phyloP scores from a whole-genome alignment of 129 eudicot species.

The Escallonia rubra region DNA sequence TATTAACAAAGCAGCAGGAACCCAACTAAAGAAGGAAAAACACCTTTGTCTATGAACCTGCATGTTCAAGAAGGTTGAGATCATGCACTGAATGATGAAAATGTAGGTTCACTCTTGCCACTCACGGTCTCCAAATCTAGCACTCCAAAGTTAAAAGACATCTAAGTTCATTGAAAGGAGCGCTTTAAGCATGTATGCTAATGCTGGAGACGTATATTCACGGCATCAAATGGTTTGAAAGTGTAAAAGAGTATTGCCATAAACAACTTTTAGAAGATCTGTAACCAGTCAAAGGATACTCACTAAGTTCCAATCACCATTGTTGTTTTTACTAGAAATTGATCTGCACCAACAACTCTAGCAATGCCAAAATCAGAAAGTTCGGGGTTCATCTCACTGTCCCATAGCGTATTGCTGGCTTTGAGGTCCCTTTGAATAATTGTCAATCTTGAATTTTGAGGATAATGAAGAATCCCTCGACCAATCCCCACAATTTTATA shows the following conservation, averaged over 20 bases:
- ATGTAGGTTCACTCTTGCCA: conserved; percentile 1
- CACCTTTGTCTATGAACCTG: neutral
- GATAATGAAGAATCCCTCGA: conserved; percentile 28
- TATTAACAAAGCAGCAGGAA: no score
- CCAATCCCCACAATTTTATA: conserved; percentile 12
- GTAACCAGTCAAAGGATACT: neutral
- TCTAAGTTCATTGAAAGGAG: conserved; percentile 13
- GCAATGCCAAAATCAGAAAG: conserved; percentile 30
- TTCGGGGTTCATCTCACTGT: conserved; percentile 18
- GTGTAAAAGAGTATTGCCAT: no score
- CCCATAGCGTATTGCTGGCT: conserved; percentile 22
- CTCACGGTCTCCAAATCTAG: conserved; percentile 14
- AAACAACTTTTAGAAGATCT: neutral
- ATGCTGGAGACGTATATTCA: conserved; percentile 18
- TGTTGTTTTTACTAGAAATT: conserved; percentile 2
- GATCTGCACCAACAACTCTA: conserved; percentile 9
- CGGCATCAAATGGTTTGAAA: neutral
- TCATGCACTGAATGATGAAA: neutral
- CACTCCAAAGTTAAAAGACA: conserved; percentile 16
- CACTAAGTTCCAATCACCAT: conserved; percentile 19
- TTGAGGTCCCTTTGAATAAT: conserved; percentile 29
- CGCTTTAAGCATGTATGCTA: conserved; percentile 3
- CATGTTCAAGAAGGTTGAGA: conserved; percentile 6
- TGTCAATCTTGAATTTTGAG: conserved; percentile 21
- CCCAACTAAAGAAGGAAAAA: neutral